A percentile compares a stretch with the other conserved stretches of the same genome.
Conservation (phyloP, 2,329 filamentous ascomycete species). For the Fusarium sp. region DNA sequence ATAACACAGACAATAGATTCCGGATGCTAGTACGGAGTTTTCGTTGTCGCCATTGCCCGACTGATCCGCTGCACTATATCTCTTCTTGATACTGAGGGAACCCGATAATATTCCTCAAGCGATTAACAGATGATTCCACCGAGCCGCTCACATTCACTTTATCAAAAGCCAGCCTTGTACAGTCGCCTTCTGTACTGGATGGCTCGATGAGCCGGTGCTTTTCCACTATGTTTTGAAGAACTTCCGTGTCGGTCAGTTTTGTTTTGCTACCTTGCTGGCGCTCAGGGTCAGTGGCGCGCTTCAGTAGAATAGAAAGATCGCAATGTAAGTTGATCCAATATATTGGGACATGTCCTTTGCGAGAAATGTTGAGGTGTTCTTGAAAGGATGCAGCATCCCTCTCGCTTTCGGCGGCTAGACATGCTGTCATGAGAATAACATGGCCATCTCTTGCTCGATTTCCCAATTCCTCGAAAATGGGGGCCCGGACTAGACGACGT, state of each 20-base stretch:
- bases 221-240: not conserved
- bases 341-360: not conserved
- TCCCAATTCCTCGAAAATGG: constrained; percentile 31
- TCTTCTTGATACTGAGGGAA: too few species aligned
- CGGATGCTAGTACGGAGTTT: too few species aligned
- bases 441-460: constrained; percentile 19
- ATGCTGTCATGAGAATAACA: constrained; percentile 39
- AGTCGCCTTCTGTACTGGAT: not conserved
- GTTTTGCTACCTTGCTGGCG: not conserved
- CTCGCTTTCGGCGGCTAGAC: constrained; percentile 20
- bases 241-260: not conserved
- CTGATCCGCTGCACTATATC: too few species aligned
- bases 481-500: constrained; percentile 28
- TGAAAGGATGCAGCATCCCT: constrained; percentile 21
- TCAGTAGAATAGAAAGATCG: not conserved
- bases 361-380: constrained; percentile 35
- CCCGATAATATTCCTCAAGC: not conserved
- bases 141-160: not conserved
- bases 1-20: too few species aligned
- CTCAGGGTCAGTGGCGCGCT: not conserved
- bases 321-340: constrained; percentile 33
- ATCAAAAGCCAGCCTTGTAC: not conserved
- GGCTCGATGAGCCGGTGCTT: not conserved
- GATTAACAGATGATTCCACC: not conserved
- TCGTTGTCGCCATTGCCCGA: too few species aligned